These are phyloP conservation scores for Hortiboletus rubellus DNA, from an alignment of 1,284 basidiomycete species.

Conservation along the genomic window DNA sequence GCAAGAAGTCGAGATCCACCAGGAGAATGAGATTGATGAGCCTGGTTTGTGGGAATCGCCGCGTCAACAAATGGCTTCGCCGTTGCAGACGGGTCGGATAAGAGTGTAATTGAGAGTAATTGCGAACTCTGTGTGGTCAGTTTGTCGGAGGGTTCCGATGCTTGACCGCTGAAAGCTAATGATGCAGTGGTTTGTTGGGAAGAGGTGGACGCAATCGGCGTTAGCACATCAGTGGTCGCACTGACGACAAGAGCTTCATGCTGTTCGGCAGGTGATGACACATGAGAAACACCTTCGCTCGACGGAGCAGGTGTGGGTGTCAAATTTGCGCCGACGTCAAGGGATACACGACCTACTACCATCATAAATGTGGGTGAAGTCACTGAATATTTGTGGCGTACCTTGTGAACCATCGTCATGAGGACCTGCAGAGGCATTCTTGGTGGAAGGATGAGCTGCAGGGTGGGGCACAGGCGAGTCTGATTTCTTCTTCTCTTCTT, in stretches of 20 bases:
- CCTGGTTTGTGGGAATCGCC: slow-evolving; percentile 7
- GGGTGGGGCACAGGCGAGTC: slow-evolving; percentile 28
- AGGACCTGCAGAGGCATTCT: slow-evolving; percentile 6
- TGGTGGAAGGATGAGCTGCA: slow-evolving; percentile 3
- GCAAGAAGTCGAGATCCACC: slow-evolving; percentile 71
- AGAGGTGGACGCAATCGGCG: slow-evolving; percentile 10
- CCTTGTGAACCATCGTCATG: slow-evolving; percentile 23
- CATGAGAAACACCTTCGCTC: slow-evolving; percentile 11
- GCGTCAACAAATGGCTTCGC: slow-evolving; percentile 21
- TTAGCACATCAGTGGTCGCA: not conserved
- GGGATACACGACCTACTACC: slow-evolving; percentile 13
- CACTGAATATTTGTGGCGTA: slow-evolving; percentile 10
- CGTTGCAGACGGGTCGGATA: slow-evolving; percentile 23
- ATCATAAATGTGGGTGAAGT: slow-evolving; percentile 15
- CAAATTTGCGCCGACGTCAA: slow-evolving; percentile 13
- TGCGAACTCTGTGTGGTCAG: slow-evolving; percentile 38
- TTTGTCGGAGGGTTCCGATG: slow-evolving; percentile 31
- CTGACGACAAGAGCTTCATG: slow-evolving; percentile 1
- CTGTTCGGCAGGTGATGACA: slow-evolving; percentile 14
- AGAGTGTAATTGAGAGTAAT: slow-evolving; percentile 35
- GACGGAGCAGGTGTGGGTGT: slow-evolving; percentile 2
- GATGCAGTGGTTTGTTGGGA: slow-evolving; percentile 16
- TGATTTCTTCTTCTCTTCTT: slow-evolving; percentile 66
- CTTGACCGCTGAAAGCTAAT: slow-evolving; percentile 15
- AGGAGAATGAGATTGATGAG: slow-evolving; percentile 58